phyloP scores from a whole-genome alignment of 2,329 filamentous ascomycete species.

The Colletotrichum siamense region DNA sequence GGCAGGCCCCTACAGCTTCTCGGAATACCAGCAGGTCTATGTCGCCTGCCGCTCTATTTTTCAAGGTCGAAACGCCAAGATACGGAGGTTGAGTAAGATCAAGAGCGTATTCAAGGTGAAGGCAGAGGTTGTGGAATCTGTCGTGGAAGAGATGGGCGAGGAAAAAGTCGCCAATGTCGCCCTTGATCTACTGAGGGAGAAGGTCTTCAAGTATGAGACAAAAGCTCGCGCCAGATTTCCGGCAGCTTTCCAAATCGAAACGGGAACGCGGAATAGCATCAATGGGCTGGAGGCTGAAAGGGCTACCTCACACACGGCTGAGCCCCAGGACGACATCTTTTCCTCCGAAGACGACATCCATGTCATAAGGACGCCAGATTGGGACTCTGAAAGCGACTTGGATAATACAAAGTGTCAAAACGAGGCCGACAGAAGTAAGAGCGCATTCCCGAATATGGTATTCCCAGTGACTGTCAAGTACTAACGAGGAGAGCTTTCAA shows the following conservation, averaged over 20 bases:
- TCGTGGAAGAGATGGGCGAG: neutral
- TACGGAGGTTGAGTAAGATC: no score
- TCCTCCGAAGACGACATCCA: neutral
- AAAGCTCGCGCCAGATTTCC: neutral
- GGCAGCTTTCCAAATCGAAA: neutral
- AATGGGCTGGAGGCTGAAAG: no score
- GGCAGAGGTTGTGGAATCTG: neutral
- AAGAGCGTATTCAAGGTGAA: no score
- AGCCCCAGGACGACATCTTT: no score
- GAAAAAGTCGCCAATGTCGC: neutral
- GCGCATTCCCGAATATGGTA: neutral
- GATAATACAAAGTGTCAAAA: accelerated
- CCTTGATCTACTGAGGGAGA: neutral
- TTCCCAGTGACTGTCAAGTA: no score
- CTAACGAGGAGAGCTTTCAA: no score
- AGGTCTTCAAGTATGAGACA: neutral
- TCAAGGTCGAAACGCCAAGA: no score
- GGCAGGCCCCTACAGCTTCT: neutral
- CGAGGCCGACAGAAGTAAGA: accelerated
- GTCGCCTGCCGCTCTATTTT: neutral
- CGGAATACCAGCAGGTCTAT: neutral
- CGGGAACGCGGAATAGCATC: no score
- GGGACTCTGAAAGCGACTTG: neutral
- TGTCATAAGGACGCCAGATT: neutral
- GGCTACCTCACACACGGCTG: no score